Base-by-base conservation (phyloP, 1,284 basidiomycete genomes). In the Marasmius tenuissimus region DNA sequence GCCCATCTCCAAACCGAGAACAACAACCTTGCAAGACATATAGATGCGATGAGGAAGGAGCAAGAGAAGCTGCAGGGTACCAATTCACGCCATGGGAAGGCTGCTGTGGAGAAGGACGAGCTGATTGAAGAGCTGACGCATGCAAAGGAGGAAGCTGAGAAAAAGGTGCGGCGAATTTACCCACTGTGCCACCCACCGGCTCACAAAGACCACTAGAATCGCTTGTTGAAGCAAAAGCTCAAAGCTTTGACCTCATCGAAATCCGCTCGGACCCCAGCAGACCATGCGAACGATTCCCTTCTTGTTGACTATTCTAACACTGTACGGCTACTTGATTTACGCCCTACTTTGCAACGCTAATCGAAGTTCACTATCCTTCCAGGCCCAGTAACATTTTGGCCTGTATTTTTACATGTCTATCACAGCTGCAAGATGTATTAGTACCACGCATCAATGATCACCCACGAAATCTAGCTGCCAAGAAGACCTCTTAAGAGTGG, bases 161-260 rank as follows among this genome's bases (percentile, higher is more conserved):
- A 50, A 35, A 33, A 56, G 45, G 62, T 63, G 34, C 27, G 27
- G 27, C 27, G 9, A 59, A 58, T 39, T 8, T 59, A 3, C 11
- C 38, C 14, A 48, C 14, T 49, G 1, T 18, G n/a, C 18, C 22
- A 37, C 4, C 22, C 54, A 34, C 45, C 4, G 12, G 5, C 20
- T 10, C 16, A 18, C 33, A 14, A 27, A 6, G 40, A 40, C 38
- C 40, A 20, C 10, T 47, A 63, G 62, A 52, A 45, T 14, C 12
- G 11, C 6, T n/a, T 61, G 5, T 34, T 42, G 27, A 63, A 61
- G 12, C 38, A 58, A 38, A 61, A 61, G 49, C 42, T 63, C 14
- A 60, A 58, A 37, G 51, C 48, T 18, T 12, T 63, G 22, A 4
- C 34, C 12, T 37, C 33, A 4, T 27, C 50, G n/a, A 34, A 54